A percentile compares a stretch with the other conserved stretches of the same genome.
Evolutionary conservation across 202 grass and related monocot genomes (phyloP).

Genomic region (Brachypodium distachyon): DNA sequence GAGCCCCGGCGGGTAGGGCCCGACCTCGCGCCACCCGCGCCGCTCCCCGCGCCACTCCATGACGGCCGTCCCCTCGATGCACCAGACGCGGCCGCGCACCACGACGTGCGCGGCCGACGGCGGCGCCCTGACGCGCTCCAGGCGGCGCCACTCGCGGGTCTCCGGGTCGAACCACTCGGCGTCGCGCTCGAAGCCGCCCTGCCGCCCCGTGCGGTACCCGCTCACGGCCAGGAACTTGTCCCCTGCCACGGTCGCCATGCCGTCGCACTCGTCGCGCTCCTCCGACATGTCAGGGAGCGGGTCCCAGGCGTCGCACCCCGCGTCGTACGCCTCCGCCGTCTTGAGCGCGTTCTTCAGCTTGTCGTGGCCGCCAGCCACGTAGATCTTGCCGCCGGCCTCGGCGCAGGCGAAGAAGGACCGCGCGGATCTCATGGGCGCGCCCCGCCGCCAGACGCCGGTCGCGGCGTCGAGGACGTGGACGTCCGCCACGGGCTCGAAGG

Average conservation of each 20-base stretch:
- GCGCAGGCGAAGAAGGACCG: slow-evolving; percentile 75
- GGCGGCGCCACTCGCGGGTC: slow-evolving; percentile 26
- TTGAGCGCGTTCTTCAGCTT: slow-evolving; percentile 75
- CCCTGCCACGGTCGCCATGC: slow-evolving; percentile 43
- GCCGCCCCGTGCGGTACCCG: slow-evolving; percentile 66
- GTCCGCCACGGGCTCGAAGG: slow-evolving; percentile 58
- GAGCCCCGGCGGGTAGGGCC: slow-evolving; percentile 24
- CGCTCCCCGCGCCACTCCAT: slow-evolving; percentile 21
- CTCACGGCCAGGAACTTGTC: slow-evolving; percentile 51
- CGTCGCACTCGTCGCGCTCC: slow-evolving; percentile 83
- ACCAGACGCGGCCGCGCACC: slow-evolving; percentile 30
- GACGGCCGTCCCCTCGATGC: slow-evolving; percentile 38
- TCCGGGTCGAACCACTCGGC: slow-evolving; percentile 76
- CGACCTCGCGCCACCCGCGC: slow-evolving; percentile 36
- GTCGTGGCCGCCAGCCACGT: slow-evolving; percentile 63
- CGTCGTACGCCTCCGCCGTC: slow-evolving; percentile 56
- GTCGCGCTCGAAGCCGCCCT: slow-evolving; percentile 55
- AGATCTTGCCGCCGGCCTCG: slow-evolving; percentile 34
- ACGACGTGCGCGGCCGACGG: slow-evolving; percentile 29
- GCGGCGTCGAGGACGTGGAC: slow-evolving; percentile 45
- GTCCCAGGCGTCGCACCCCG: slow-evolving; percentile 27
- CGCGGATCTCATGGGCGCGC: slow-evolving; percentile 30
- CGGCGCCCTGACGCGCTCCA: slow-evolving; percentile 47
- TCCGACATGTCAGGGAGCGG: slow-evolving; percentile 60
- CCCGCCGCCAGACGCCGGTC: slow-evolving; percentile 40